A percentile compares a stretch with the other conserved stretches of the same genome.
Conservation (phyloP, 2,329 filamentous ascomycete genomes). For the Cladosporium phlei region DNA sequence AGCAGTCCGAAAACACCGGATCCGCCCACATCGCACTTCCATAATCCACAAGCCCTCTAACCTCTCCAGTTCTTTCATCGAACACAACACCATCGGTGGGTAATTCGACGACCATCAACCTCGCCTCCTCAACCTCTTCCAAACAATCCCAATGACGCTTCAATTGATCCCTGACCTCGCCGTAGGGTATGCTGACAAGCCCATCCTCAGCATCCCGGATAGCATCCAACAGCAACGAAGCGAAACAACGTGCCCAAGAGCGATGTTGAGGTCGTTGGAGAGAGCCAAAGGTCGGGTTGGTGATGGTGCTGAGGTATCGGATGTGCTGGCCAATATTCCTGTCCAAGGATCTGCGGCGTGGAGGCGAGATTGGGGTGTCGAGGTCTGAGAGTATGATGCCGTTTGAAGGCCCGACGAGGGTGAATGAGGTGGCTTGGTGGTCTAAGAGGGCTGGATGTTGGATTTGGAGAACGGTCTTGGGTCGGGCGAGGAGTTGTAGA, state of each 20-base stretch:
- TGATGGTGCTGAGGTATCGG: constrained; percentile 41
- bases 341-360: constrained; percentile 36
- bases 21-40: constrained; percentile 55
- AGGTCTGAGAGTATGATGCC: constrained; percentile 26
- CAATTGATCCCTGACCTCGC: constrained; percentile 49
- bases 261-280: constrained; percentile 26
- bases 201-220: constrained; percentile 57
- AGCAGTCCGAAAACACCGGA: constrained; percentile 49
- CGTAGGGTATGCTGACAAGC: constrained; percentile 54
- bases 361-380: constrained; percentile 29
- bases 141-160: constrained; percentile 41
- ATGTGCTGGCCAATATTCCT: constrained; percentile 38
- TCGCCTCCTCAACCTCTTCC: constrained; percentile 48
- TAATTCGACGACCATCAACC: constrained; percentile 48
- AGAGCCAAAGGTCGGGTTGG: constrained; percentile 48
- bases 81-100: constrained; percentile 47
- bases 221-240: constrained; percentile 47
- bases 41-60: constrained; percentile 51
- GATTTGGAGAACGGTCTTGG: constrained; percentile 31
- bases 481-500: constrained; percentile 35
- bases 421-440: constrained; percentile 26
- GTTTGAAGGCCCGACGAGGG: constrained; percentile 27
- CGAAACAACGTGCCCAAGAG: constrained; percentile 54
- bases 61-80: constrained; percentile 42
- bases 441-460: constrained; percentile 35